Evolutionary conservation across 257 asterid genomes (phyloP).

Genomic region (Jaltomata sinuosa): DNA sequence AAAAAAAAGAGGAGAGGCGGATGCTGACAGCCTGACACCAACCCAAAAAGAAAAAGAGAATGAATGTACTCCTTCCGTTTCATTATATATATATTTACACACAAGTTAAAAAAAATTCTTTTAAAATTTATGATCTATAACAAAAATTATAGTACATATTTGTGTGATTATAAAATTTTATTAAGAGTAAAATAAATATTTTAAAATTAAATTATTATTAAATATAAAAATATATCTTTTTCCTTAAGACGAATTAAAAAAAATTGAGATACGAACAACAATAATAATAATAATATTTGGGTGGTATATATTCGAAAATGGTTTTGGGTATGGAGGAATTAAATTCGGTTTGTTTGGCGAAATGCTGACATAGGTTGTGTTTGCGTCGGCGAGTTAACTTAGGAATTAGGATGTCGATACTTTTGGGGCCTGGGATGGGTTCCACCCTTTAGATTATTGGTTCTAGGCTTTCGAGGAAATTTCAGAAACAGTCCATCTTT

Average conservation of each 20-base stretch:
- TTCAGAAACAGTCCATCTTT: too few relatives aligned
- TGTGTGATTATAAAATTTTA: too few relatives aligned
- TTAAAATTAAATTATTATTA: too few relatives aligned
- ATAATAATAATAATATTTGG: not conserved
- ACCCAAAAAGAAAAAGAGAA: not conserved
- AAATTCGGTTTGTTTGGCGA: not conserved
- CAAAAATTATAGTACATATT: too few relatives aligned
- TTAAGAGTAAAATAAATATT: too few relatives aligned
- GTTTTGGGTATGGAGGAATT: not conserved
- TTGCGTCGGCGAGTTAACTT: not conserved
- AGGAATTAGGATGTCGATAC: not conserved
- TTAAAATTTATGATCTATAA: too few relatives aligned
- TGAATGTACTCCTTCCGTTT: not conserved
- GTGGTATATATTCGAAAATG: not conserved
- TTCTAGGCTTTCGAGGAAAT: too few relatives aligned
- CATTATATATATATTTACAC: too few relatives aligned
- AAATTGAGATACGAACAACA: too few relatives aligned
- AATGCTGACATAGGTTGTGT: not conserved
- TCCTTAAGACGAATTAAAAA: too few relatives aligned
- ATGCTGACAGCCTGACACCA: not conserved
- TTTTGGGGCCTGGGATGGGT: not conserved
- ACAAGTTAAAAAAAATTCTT: too few relatives aligned
- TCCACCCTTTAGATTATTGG: not conserved
- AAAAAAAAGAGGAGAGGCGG: not conserved
- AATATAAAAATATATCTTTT: too few relatives aligned